These are phyloP conservation scores for Dactylella cylindrospora DNA, from an alignment of 2,329 filamentous ascomycete genomes.

Conservation along the genomic window DNA sequence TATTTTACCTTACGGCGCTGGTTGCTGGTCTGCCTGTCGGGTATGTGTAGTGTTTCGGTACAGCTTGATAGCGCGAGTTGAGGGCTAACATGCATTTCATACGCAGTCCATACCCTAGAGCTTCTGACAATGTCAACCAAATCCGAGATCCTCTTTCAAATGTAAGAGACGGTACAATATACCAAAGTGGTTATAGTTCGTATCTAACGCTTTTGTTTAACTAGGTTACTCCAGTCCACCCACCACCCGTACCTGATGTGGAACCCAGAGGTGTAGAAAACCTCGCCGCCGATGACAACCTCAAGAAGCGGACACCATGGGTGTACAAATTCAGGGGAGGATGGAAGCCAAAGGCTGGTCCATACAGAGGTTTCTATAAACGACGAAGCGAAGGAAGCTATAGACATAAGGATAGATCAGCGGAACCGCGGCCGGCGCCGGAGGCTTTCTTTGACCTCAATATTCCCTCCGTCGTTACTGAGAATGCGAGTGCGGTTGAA, in stretches of 20 bases:
- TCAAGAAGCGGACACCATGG: too few species aligned
- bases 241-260: neutral
- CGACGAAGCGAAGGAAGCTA: conserved; percentile 1
- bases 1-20: conserved; percentile 19
- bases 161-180: neutral
- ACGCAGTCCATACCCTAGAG: conserved; percentile 10
- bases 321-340: too few species aligned
- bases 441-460: too few species aligned
- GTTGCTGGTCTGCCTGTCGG: conserved; percentile 22
- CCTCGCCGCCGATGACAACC: neutral
- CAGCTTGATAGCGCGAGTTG: neutral
- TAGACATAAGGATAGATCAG: too few species aligned
- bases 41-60: neutral
- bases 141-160: neutral
- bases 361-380: conserved; percentile 20
- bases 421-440: too few species aligned
- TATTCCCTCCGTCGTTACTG: too few species aligned
- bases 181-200: neutral
- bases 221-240: neutral
- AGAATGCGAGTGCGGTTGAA: too few species aligned
- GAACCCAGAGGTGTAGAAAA: neutral
- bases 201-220: too few species aligned
- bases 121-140: neutral
- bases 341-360: neutral
- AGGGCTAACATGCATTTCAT: neutral